Evolutionary conservation across 23 red algal species (phyloP).

Genomic region (Porphyridium purpureum): DNA sequence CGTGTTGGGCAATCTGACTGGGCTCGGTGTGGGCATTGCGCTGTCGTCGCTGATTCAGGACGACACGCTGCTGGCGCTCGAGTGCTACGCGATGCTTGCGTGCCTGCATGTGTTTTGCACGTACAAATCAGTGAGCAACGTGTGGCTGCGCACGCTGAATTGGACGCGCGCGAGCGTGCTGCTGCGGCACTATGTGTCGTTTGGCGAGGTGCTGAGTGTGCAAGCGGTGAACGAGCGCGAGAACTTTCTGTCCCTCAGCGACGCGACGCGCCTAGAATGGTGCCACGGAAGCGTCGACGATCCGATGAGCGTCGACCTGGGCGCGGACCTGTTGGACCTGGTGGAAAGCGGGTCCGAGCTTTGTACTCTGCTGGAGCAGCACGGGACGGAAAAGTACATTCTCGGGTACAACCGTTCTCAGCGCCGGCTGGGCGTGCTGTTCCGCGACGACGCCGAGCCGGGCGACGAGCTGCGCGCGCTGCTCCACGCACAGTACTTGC

Average conservation of each 20-base stretch:
- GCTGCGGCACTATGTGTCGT: constrained; percentile 6
- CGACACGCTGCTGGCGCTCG: constrained; percentile 6
- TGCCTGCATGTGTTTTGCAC: constrained; percentile 42
- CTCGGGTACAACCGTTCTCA: constrained; percentile 9
- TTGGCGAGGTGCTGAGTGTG: constrained; percentile 8
- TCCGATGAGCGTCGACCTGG: constrained; percentile 11
- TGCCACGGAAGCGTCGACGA: too few species aligned
- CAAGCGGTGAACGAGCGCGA: constrained; percentile 4
- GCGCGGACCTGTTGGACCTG: constrained; percentile 14
- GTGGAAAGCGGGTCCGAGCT: constrained; percentile 7
- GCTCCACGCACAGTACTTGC: constrained; percentile 9
- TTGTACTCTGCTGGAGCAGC: not conserved
- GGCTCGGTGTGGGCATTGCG: constrained; percentile 33
- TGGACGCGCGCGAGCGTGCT: constrained; percentile 26
- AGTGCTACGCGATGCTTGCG: constrained; percentile 18
- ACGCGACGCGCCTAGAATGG: too few species aligned
- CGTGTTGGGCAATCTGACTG: constrained; percentile 55
- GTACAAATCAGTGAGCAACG: constrained; percentile 26
- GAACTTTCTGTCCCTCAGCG: not conserved
- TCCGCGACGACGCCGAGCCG: constrained; percentile 4
- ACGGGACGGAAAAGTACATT: constrained; percentile 8
- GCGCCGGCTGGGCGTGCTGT: constrained; percentile 9
- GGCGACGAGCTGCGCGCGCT: constrained; percentile 10
- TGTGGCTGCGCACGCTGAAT: constrained; percentile 70
- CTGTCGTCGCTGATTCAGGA: constrained; percentile 14